Percentiles rank a stretch among this genome's conserved stretches.
These are phyloP conservation scores for Thuidium tamariscinum DNA, from an alignment of 225 moss, liverwort and hornwort species.

Conservation along the genomic window DNA sequence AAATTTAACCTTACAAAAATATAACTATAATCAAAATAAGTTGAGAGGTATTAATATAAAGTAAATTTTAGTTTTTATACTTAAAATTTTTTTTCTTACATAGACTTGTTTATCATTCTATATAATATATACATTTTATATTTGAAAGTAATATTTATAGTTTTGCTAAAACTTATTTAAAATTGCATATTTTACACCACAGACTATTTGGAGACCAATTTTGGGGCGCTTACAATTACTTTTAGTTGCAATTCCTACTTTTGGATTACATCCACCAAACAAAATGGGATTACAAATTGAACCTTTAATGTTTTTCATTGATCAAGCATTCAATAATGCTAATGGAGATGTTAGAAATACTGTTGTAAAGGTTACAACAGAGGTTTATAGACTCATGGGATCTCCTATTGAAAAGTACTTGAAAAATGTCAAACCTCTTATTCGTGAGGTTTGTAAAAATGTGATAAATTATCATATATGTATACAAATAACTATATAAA, in stretches of 20 bases:
- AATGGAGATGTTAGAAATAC: constrained; percentile 87
- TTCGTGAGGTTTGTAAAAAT: constrained; percentile 53
- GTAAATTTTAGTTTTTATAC: fast-evolving
- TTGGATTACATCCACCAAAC: constrained; percentile 72
- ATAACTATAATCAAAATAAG: background rate
- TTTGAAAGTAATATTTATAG: background rate
- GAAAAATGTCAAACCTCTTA: constrained; percentile 68
- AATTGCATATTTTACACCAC: background rate
- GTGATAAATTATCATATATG: no score
- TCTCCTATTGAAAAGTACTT: constrained; percentile 68
- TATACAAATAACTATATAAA: background rate
- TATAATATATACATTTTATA: background rate
- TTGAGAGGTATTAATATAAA: no score
- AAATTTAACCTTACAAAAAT: background rate
- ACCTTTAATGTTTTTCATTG: constrained; percentile 66
- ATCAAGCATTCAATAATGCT: constrained; percentile 80
- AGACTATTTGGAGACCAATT: constrained; percentile 88
- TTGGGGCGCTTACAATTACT: constrained; percentile 80
- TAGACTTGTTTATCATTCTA: background rate
- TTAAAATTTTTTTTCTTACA: background rate
- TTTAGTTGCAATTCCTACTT: constrained; percentile 63
- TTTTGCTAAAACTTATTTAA: no score
- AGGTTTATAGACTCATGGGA: constrained; percentile 79
- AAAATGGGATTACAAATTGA: constrained; percentile 56
- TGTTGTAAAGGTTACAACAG: constrained; percentile 63